Evolutionary conservation across 1,139 yeast genomes (phyloP), one percentile per base, ranked within the genome.

Genomic region (Hemisphaericaspora xylanilytica): DNA sequence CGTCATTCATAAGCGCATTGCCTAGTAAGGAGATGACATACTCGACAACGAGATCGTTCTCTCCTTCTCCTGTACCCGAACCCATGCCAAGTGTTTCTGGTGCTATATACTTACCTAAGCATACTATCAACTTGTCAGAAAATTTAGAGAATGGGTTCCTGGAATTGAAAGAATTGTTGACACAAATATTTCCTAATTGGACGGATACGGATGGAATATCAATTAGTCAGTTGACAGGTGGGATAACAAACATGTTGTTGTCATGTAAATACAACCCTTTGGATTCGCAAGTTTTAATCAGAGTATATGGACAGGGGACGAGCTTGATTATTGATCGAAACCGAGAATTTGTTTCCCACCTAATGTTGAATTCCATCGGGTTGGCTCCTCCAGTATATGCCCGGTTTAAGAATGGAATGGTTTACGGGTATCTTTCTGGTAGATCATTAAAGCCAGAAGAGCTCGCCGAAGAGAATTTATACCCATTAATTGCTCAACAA

Each of bases 251-350:
- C 57, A 79, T 80, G 79, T 72, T 84, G 38, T 59, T 82, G 27
- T 70, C 78, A 33, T 82, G 85, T 43, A 58, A 58, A 24, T 63
- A 67, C 41, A 41, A 47, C 9, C 44, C 49, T 1, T 44, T 44
- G 4, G 39, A 48, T 21, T 70, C 69, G 41, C 39, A 35, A 9
- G 81, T 82, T 2, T 67, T 85, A 30, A 80, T 84, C 45, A 66
- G 95, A 42, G 82, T 85, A 0, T 85, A 85, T 50, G 95, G 95
- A 8, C 76, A 78, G 41, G 90, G 90, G 13, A 85, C 95, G 0
- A 75, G 74, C 43, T 64, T 81, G 28, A 83, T 85, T 41, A 85
- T 85, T 32, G 89, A 85, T 56, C 67, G 95, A 47, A 84, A 82
- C 50, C 66, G 90, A 25, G 95, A 85, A 56, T 82, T 80, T 55